Base-by-base conservation (phyloP, 768 basidiomycete species). In the Suillus clintonianus region DNA sequence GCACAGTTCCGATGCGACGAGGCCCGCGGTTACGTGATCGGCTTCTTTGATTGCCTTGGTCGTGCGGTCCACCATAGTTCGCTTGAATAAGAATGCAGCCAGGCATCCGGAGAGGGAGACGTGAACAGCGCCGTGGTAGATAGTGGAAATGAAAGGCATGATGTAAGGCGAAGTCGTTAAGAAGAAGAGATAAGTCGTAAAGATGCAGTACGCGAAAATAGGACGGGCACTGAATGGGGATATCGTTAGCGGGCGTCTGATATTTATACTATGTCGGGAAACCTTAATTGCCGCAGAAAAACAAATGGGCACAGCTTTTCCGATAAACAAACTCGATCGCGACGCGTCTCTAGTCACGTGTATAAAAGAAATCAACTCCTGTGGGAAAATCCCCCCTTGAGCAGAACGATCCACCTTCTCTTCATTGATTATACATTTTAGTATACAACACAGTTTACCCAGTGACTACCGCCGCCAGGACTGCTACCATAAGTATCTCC, bases 381-480 rank as follows among this genome's bases (percentile, higher is more conserved):
- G 3, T 6, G 19, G 24, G 8, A 9, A 15, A 24, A 37, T 39
- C 55, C 7, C 5, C 17, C 43, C 42, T 34, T 37, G 5, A 45
- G 24, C 27, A 59, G 27, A 19, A 57, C 14, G 9, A 58, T 53
- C 11, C 37, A 57, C 36, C n/a, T 19, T 24, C 24, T 9, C 1
- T 39, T 4, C 43, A 60, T 32, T 34, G 24, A 57, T 57, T 34
- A 39, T 34, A 27, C 11, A 22, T 5, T 37, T 27, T 56, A 62
- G 32, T 45, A 11, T 42, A 61, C 50, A 30, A 41, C 22, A 51
- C 13, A 53, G 13, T 62, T 11, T 19, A 48, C 13, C 19, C 30
- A 63, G 58, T 47, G 60, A 55, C 63, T 56, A 47, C 53, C 60
- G 50, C 60, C 24, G 22, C 37, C 34, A 39, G 47, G 34, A 47